Base-by-base conservation (phyloP, 2,329 filamentous ascomycete genomes). In the Xylariaceae sp. region DNA sequence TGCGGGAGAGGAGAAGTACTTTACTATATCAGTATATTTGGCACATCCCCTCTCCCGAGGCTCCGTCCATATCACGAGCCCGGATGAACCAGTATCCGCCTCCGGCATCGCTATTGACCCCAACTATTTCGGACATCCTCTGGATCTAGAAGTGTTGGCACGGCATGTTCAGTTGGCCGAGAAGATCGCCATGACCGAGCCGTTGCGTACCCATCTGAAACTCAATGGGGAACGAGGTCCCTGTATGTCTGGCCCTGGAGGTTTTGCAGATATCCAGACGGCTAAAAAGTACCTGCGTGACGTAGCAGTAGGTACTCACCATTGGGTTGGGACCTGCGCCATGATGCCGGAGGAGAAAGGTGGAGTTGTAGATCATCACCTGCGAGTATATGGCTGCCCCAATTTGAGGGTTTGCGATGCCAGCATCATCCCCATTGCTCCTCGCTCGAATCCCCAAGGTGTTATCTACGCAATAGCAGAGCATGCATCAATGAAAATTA, bases 31-130 rank as follows among this genome's bases (percentile, higher is more conserved):
- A 4, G 22, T 47, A 11, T 33, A 42, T 37, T 27, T 54, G 3
- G 39, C 48, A 12, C 50, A 56, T 29, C 54, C 55, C 17, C 44
- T 57, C 3, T 52, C 50, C 3, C 50, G 50, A 6, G 54, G 54
- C 37, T 56, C 52, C 6, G 47, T 53, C 40, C 55, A 55, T 17
- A 47, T 55, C 34, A 50, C 39, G 38, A 44, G 36, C 23, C 34
- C 44, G 6, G 22, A 20, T 7, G 17, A 38, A n/a, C 37, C 37
- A 29, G 20, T 34, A 12, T 40, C 42, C n/a, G 20, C 32, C 22
- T 42, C 27, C 5, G 35, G 39, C 10, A 16, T 29, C 16, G 22
- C 12, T 16, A 40, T 55, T 10, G 42, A 55, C 22, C 38, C 29
- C 4, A 34, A 23, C 1, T 47, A 50, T 34, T 29, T 51, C 14